phyloP scores from a whole-genome alignment of 2,329 filamentous ascomycete species.

The Taxawa tesnikishii region DNA sequence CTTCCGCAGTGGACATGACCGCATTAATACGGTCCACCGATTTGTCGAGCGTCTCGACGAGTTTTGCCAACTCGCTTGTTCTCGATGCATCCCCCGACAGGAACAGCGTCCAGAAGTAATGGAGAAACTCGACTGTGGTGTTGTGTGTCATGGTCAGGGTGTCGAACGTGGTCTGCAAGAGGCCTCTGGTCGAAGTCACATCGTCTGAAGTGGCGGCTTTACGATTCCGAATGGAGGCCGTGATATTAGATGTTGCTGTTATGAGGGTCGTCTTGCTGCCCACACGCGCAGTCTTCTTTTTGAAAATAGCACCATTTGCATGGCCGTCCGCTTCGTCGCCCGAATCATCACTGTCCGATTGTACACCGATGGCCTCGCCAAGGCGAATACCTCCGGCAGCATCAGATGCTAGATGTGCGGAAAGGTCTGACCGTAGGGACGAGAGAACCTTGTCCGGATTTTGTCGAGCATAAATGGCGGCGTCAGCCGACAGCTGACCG shows the following conservation, averaged over 20 bases:
- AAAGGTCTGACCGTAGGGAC: conserved; percentile 52
- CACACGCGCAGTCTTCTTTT: conserved; percentile 42
- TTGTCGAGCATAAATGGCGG: conserved; percentile 53
- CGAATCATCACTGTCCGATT: conserved; percentile 49
- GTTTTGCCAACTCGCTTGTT: conserved; percentile 65
- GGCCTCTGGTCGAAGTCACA: conserved; percentile 13
- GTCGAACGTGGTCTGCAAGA: conserved; percentile 41
- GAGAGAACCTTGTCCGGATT: conserved; percentile 56
- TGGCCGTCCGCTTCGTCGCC: conserved; percentile 41
- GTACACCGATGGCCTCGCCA: conserved; percentile 52
- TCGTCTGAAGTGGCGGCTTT: conserved; percentile 12
- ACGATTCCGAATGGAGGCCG: conserved; percentile 50
- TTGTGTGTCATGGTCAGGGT: conserved; percentile 68
- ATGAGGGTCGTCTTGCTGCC: conserved; percentile 57
- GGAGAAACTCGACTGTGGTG: conserved; percentile 89
- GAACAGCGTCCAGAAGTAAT: conserved; percentile 92
- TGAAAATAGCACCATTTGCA: conserved; percentile 11
- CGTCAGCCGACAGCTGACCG: conserved; percentile 32
- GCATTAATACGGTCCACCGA: conserved; percentile 69
- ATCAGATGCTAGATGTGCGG: conserved; percentile 18
- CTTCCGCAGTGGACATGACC: conserved; percentile 69
- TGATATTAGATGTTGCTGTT: conserved; percentile 53
- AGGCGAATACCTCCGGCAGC: conserved; percentile 30
- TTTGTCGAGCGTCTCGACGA: conserved; percentile 69
- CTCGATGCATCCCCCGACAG: conserved; percentile 71